Evolutionary conservation across 495 filamentous ascomycete genomes (phyloP), one percentile per base, ranked within the genome.

Genomic region (Lineolata rhizophorae): DNA sequence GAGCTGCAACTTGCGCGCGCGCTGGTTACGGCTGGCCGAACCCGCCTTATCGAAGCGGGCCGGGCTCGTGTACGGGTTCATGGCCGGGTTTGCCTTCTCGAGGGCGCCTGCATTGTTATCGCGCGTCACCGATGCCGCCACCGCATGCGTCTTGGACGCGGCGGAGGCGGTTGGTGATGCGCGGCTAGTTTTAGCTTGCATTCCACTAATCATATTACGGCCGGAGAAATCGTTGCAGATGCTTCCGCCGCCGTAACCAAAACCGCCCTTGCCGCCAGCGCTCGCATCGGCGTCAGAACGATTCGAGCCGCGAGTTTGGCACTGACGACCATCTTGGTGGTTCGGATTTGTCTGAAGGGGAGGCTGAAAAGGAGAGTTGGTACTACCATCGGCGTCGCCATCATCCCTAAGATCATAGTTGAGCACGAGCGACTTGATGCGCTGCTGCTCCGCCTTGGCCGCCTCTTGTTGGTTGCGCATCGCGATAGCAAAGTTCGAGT

Each of bases 401-500:
- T 80, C 67, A 31, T 76, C 76, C 20, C 76, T 65, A 34, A 87
- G 70, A 51, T 97, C 87, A 47, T 92, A 92, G 52, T 92, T 95
- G 47, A 97, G 62, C 27, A 97, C 90, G 15, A 95, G 60, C 47
- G 76, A 87, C 58, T 97, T 97, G 64, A 97, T 97, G 29, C 91
- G 79, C 48, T 91, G 77, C 48, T 97, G 87, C 47, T 97, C 87
- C 46, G 87, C 87, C 32, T 77, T 74, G 49, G 94, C 85, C 0
- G 84, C 87, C 51, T 85, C 74, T 45, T 92, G 83, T 55, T 93
- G 82, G 38, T 65, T 81, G 46, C 79, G 85, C 83, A 95, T 82
- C 11, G 90, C 85, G 37, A 95, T 62, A 5, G 87, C 87, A 52
- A 97, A 91, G 39, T 65, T 81, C 0, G 85, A 94, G 48, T 97